Base-by-base conservation (phyloP, 768 basidiomycete genomes). In the Serendipita indica region DNA sequence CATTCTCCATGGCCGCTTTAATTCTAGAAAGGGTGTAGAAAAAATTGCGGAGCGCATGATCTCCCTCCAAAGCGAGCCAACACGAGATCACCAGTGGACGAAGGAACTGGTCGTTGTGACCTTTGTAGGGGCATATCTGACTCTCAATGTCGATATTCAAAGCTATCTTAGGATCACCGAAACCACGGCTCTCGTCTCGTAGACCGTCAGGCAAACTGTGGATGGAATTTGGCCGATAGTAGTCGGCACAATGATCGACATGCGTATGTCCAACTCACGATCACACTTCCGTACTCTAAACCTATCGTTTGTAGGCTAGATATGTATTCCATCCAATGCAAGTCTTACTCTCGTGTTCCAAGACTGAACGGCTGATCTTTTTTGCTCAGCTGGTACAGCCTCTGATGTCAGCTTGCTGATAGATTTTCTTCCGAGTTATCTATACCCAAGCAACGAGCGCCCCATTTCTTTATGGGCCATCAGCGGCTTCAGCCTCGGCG, bases 331-430 rank as follows among this genome's bases (percentile, higher is more conserved):
- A 72, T 73, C 33, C 67, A 75, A 59, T 67, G 77, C 77, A 60
- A 60, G 72, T 61, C 39, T 57, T n/a, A 28, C 7, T n/a, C 49
- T 27, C 32, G 12, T 6, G 16, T n/a, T n/a, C 45, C 46, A 12
- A 3, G 20, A 5, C 14, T 33, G 7, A 25, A 20, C 32, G 3
- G 4, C 6, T 43, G 33, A 57, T n/a, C 5, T 45, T 3, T 5
- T 3, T 3, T 27, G 27, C 30, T 1, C 63, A 78, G 78, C 68
- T 6, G 89, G 88, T 1, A 84, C 88, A 0, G 79, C 81, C 2
- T 72, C 76, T 34, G 91, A 93, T 65, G 77, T 91, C 4, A 84
- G 84, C 0, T 82, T 84, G 70, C 68, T 93, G 60, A 84, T 91
- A 57, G 88, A 92, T 66, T 83, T 86, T 64, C 73, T 93, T 2